Percentiles rank a stretch among this genome's conserved stretches.
Conservation (phyloP, 441 rosid species). For the Populus trichocarpa region DNA sequence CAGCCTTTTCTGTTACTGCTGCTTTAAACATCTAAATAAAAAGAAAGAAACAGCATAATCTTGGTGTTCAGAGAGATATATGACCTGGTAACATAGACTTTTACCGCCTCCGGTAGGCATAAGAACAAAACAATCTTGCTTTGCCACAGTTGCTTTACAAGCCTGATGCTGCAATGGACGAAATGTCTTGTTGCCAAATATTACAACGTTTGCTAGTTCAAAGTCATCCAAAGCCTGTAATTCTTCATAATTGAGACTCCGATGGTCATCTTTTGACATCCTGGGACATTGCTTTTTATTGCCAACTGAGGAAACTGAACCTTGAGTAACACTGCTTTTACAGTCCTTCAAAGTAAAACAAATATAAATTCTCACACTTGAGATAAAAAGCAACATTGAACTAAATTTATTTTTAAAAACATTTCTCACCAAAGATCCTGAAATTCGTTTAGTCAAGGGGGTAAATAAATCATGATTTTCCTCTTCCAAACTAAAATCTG, state of each 20-base stretch:
- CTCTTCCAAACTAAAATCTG: conserved; percentile 19
- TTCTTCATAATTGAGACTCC: conserved; percentile 61
- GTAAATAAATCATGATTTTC: conserved; percentile 20
- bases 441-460: conserved; percentile 20
- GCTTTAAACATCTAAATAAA: not conserved
- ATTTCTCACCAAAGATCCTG: conserved; percentile 47
- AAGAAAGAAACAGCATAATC: not conserved
- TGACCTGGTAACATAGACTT: conserved; percentile 95
- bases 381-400: not conserved
- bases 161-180: conserved; percentile 88
- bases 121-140: conserved; percentile 77
- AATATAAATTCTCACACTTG: not conserved
- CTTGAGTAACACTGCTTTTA: conserved; percentile 35
- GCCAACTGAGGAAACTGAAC: conserved; percentile 36
- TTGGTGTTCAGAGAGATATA: conserved; percentile 13
- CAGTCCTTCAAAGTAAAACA: conserved; percentile 45
- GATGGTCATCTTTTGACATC: conserved; percentile 25
- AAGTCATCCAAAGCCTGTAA: conserved; percentile 73
- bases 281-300: conserved; percentile 24
- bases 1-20: not conserved
- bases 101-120: conserved; percentile 98
- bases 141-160: conserved; percentile 66
- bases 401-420: not conserved
- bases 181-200: conserved; percentile 73
- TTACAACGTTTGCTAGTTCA: conserved; percentile 82